Conservation (phyloP, 1,284 basidiomycete species). For the Mycosarcoma mackinlayi region DNA sequence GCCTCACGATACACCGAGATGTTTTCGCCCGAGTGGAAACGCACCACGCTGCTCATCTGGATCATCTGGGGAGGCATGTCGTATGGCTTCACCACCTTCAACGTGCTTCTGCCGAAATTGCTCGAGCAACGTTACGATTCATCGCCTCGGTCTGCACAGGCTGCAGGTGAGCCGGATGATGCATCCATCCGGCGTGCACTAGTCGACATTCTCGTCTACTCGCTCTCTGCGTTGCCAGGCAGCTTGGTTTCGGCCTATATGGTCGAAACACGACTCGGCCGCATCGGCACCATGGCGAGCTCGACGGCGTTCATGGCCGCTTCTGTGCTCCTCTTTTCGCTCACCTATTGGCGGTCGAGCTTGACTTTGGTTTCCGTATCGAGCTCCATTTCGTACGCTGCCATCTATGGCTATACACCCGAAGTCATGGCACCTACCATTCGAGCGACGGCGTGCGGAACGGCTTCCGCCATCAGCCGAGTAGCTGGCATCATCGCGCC, state of each 20-base stretch:
- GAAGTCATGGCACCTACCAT: slow-evolving; percentile 61
- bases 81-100: slow-evolving; percentile 92
- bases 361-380: slow-evolving; percentile 54
- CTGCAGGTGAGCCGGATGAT: slow-evolving; percentile 13
- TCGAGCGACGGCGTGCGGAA: slow-evolving; percentile 60
- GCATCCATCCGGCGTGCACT: slow-evolving; percentile 37
- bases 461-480: slow-evolving; percentile 60
- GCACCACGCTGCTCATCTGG: slow-evolving; percentile 77
- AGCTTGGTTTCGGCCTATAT: slow-evolving; percentile 86
- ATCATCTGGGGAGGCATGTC: slow-evolving; percentile 61
- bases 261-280: slow-evolving; percentile 81
- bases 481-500: slow-evolving; percentile 64
- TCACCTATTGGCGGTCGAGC: slow-evolving; percentile 23
- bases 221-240: slow-evolving; percentile 56
- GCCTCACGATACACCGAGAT: slow-evolving; percentile 79
- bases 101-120: slow-evolving; percentile 91
- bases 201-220: slow-evolving; percentile 59
- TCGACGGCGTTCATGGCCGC: slow-evolving; percentile 50
- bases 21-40: slow-evolving; percentile 82
- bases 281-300: slow-evolving; percentile 74
- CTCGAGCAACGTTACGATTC: slow-evolving; percentile 69
- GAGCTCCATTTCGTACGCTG: slow-evolving; percentile 63
- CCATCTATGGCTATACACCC: slow-evolving; percentile 65
- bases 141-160: slow-evolving; percentile 1
- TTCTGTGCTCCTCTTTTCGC: slow-evolving; percentile 51